Evolutionary conservation across 129 eudicot species (phyloP).

Genomic region (carrot (Daucus carota)): DH1_v3.0 NC_030387.2:5755001-5755500

Average conservation of each 20-base stretch:
- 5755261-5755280: neutral
- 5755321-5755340: neutral
- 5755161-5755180: neutral
- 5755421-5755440: neutral
- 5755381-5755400: too few species aligned
- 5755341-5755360: neutral
- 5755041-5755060: constrained; percentile 79
- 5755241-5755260: neutral
- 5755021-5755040: constrained; percentile 84
- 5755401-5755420: neutral
- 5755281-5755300: neutral
- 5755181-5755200: neutral
- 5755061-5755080: constrained; percentile 96
- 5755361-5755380: neutral
- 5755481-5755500: constrained; percentile 57
- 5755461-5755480: neutral
- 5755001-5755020: constrained; percentile 99
- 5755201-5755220: neutral
- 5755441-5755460: neutral
- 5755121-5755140: too few species aligned
- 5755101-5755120: neutral
- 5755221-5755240: neutral
- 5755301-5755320: neutral
- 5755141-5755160: neutral
- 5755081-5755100: constrained; percentile 88